Base-by-base conservation (phyloP, 805 yeast species). In the Clavispora fructus region DNA sequence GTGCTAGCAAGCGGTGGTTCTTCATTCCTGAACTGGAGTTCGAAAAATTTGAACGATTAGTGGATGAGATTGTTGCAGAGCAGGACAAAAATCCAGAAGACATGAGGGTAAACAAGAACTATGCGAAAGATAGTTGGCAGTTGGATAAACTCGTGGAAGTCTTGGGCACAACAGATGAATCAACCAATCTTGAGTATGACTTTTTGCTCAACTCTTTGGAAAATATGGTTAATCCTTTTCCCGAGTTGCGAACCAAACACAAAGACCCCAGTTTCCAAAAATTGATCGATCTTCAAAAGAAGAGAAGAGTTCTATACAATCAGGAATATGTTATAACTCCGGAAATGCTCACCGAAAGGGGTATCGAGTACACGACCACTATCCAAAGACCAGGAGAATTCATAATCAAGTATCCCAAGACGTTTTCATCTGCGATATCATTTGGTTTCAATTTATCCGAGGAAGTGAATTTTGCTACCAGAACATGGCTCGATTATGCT, bases 361-460 rank as follows among this genome's bases (percentile, higher is more conserved):
- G 82, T 0, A 81, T 85, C 16, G 64, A 58, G 5, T 75, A 69
- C 25, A 64, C 69, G 39, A 71, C 75, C 6, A 64, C 77, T 0
- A 58, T 71, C n/a, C 91, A 85, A 58, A 69, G 68, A 33, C 80
- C 83, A 0, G 87, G 87, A 1, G 86, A 85, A 31, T 71, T 73
- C 45, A 63, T 85, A 6, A 65, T 83, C 47, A 80, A 75, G 46
- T 80, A 65, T 51, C 89, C 91, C 0, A 69, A 71, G 45, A 57
- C 78, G 0, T 83, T 78, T 56, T 67, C 83, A 1, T 60, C 80
- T 12, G 64, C 60, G 5, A 57, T 82, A 3, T 78, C 83, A 0
- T 59, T 78, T 13, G 90, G 89, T 0, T 71, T 79, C 42, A 73
- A 73, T 37, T 60, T 83, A 6, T 73, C 77, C 43, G 87, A 85